Evolutionary conservation across 2,329 filamentous ascomycete species (phyloP), one percentile per base, ranked within the genome.

Genomic region (Colletotrichum sp.): DNA sequence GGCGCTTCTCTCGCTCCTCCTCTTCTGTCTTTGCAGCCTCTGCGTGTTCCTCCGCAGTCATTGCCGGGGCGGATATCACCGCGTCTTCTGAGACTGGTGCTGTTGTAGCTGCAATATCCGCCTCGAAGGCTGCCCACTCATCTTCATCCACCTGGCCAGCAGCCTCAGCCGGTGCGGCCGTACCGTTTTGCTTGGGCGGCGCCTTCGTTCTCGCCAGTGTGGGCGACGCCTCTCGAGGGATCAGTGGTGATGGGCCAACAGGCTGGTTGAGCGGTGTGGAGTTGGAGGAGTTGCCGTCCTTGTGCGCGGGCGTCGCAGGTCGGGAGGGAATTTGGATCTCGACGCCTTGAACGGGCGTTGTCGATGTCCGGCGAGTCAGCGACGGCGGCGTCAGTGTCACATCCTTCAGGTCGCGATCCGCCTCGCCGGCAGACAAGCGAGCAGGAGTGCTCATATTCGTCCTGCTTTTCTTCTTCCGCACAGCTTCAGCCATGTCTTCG

Each of bases 101-200:
- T 32, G 83, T 79, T 29, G 87, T 82, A 34, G 86, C 85, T 22
- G 92, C 93, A 71, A 98, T 92, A 70, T 98, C 95, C 4, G 94
- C 94, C 82, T 98, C 94, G 82, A 98, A 98, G 11, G 95, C 95
- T 3, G 95, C 94, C 94, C 95, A 97, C 84, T 97, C 95, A 70
- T 93, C 92, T 81, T 98, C 95, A 82, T 96, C 92, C 11, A 88
- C 86, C 9, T 82, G 78, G 22, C 78, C 75, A 57, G 79, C 69
- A 22, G 77, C 59, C 36, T 72, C 44, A 69, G 63, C 66, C 22
- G 71, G 69, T 55, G 78, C 72, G n/a, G 79, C 57, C 13, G 80
- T 74, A 39, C 79, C 75, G 57, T 78, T 34, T 7, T 78, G 57
- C 30, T 73, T 66, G 9, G 75, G 61, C 15, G 59, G 65, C n/a